Base-by-base conservation (phyloP, 2,329 filamentous ascomycete species). In the Hyphodiscus sp. region DNA sequence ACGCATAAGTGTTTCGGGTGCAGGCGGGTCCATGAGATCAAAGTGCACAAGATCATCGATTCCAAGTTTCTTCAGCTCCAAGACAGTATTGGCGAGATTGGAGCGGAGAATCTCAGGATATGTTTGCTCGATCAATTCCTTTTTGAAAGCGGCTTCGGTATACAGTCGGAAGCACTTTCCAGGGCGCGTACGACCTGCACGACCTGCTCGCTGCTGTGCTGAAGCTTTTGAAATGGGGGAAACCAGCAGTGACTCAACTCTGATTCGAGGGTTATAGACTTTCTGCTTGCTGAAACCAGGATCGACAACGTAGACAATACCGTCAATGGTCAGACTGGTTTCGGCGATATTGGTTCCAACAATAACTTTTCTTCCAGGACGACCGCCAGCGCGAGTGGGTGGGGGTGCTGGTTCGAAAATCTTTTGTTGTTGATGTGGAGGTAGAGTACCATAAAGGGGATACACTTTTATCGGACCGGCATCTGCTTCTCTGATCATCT, bases 251-350 rank as follows among this genome's bases (percentile, higher is more conserved):
- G 94, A 97, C 73, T 99, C 94, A 60, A 99, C 91, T 70, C 94
- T 85, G 64, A 96, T 95, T 57, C 94, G 85, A 20, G 94, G 92
- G 71, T 99, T 97, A 77, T 97, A 99, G 58, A 97, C 94, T 73
- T 97, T 99, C 68, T 99, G 94, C 76, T 99, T 99, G 75, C 91
- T 96, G 76, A 99, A 99, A 38, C 94, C 94, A 1, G 94, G 92
- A 67, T 99, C 94, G n/a, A 99, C 92, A 33, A 99, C 94, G 67
- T 96, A 99, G 38, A 99, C 94, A 59, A 99, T 99, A 69, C 94
- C 94, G 68, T 99, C 94, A 57, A 99, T 99, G 46, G 94, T 99
- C 72, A 99, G 82, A 66, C 87, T 92, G 0, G 94, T 99, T 75
- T 99, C 94, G 45, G 94, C 94, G 71, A 99, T 99, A 71, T 99